A percentile compares a stretch with the other conserved stretches of the same genome.
These are phyloP conservation scores for Tricholoma sp. DNA, from an alignment of 768 basidiomycete genomes.

Conservation along the genomic window DNA sequence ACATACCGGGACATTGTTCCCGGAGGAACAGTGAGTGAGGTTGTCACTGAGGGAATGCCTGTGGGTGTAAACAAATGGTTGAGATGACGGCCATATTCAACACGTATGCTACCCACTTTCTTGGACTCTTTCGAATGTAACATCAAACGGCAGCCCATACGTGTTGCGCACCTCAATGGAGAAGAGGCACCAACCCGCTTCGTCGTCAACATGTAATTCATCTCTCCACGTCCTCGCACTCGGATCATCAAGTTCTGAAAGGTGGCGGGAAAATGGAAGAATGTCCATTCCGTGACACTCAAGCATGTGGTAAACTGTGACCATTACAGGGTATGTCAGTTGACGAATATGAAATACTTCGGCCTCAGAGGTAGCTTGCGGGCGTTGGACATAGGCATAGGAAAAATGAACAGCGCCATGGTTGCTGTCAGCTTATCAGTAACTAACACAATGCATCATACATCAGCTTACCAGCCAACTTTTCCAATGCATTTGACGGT, in stretches of 20 bases:
- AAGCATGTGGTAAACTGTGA: conserved; percentile 94
- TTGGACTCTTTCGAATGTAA: conserved; percentile 65
- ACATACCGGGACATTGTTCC: conserved; percentile 79
- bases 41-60: conserved; percentile 39
- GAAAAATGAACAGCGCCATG: conserved; percentile 77
- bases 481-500: conserved; percentile 81
- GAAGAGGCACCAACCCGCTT: conserved; percentile 78
- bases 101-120: conserved; percentile 39
- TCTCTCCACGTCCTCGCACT: conserved; percentile 19
- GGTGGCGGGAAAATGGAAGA: conserved; percentile 48
- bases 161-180: conserved; percentile 88
- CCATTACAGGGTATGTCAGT: conserved; percentile 80
- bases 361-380: conserved; percentile 20
- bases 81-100: not conserved
- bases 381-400: conserved; percentile 66
- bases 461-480: conserved; percentile 75
- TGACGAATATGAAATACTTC: conserved; percentile 82
- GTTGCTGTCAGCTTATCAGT: conserved; percentile 44
- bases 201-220: conserved; percentile 39
- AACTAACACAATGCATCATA: not conserved
- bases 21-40: conserved; percentile 68
- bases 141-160: conserved; percentile 88
- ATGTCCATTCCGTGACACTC: conserved; percentile 84
- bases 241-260: conserved; percentile 11
- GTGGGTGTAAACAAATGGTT: conserved; percentile 3